These are phyloP conservation scores for Aspergillus hancockii DNA, from an alignment of 495 filamentous ascomycete genomes.

Conservation along the genomic window DNA sequence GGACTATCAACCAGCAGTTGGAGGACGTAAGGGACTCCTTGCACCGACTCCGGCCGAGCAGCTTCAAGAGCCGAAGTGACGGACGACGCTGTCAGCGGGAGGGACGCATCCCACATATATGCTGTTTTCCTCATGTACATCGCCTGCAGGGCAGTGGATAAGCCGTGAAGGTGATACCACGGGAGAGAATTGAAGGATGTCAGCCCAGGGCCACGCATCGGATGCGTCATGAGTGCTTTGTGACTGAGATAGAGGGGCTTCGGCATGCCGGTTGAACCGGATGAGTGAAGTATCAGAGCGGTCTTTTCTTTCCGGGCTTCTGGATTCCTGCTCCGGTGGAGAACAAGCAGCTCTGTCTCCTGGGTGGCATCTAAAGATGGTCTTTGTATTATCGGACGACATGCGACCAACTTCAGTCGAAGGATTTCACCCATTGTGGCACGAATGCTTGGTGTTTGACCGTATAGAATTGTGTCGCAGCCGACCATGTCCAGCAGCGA, in stretches of 20 bases:
- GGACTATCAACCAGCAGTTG: constrained; percentile 53
- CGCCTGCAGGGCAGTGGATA: constrained; percentile 48
- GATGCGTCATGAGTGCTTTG: constrained; percentile 41
- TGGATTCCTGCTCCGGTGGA: constrained; percentile 34
- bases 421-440: constrained; percentile 46
- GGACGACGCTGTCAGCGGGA: constrained; percentile 54
- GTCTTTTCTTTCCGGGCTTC: constrained; percentile 33
- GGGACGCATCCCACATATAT: constrained; percentile 51
- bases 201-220: constrained; percentile 32
- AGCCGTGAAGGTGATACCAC: constrained; percentile 55
- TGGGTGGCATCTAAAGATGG: constrained; percentile 15
- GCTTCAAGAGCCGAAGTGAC: constrained; percentile 49
- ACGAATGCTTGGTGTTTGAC: constrained; percentile 39
- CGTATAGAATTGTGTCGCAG: constrained; percentile 48
- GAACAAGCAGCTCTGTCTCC: constrained; percentile 30
- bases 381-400: constrained; percentile 29
- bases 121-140: constrained; percentile 54
- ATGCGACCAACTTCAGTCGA: constrained; percentile 34
- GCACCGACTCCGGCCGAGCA: constrained; percentile 49
- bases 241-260: constrained; percentile 52
- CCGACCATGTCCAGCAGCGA: constrained; percentile 49
- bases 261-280: constrained; percentile 59
- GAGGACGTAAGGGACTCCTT: constrained; percentile 58
- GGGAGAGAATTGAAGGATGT: constrained; percentile 58
- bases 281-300: constrained; percentile 56